Evolutionary conservation across 208 protist genomes (phyloP).

Genomic region (Acanthamoeba culbertsoni): DNA sequence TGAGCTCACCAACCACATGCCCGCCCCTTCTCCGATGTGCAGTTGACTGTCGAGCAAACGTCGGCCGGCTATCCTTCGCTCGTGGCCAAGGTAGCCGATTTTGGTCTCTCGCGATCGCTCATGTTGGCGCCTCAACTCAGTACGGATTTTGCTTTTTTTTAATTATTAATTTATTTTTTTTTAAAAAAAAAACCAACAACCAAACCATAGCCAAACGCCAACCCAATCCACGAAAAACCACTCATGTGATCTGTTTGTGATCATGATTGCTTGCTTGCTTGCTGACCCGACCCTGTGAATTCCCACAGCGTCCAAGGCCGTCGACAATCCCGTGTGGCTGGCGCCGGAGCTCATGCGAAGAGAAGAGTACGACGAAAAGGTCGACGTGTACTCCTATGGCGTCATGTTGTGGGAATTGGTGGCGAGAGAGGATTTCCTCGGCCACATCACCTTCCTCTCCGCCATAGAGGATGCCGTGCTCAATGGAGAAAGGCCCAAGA

Average conservation of each 20-base stretch:
- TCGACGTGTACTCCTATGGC: constrained; percentile 49
- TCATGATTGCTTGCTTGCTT: too few species aligned
- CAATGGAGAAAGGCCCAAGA: constrained; percentile 46
- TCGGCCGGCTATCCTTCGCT: constrained; percentile 8
- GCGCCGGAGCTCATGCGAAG: constrained; percentile 44
- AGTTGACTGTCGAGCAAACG: background rate
- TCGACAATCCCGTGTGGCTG: constrained; percentile 59
- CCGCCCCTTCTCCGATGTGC: background rate
- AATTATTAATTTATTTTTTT: too few species aligned
- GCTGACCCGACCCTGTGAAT: too few species aligned
- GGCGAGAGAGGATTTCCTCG: constrained; percentile 42
- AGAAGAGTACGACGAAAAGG: constrained; percentile 61
- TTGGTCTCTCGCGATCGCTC: constrained; percentile 60
- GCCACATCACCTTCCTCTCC: constrained; percentile 60
- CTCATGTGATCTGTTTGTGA: background rate
- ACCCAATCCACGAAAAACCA: too few species aligned
- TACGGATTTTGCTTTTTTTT: background rate
- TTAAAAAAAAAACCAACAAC: too few species aligned
- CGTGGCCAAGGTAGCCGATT: constrained; percentile 56
- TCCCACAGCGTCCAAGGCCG: constrained; percentile 21
- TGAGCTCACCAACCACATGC: too few species aligned
- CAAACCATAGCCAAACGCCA: too few species aligned
- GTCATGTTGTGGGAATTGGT: constrained; percentile 58
- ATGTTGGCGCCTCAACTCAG: constrained; percentile 51
- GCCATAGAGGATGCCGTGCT: constrained; percentile 57